Conservation (phyloP, 768 basidiomycete genomes). For the Rossbeevera mucosa region DNA sequence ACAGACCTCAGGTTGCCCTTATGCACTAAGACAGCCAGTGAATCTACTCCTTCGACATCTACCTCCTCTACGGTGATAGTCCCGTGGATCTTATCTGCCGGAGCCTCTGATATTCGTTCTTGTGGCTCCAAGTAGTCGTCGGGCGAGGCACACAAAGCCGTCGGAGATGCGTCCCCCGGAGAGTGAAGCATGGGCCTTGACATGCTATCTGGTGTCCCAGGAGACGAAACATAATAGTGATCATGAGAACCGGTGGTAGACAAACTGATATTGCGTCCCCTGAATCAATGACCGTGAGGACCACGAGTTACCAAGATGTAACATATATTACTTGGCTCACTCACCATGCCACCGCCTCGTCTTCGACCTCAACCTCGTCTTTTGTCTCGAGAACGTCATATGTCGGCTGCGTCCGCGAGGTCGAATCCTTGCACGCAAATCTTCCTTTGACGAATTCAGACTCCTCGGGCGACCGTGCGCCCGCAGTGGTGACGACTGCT, state of each 20-base stretch:
- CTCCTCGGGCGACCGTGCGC: neutral
- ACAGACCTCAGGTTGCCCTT: neutral
- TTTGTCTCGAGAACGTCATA: neutral
- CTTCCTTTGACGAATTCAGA: neutral
- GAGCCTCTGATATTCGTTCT: neutral
- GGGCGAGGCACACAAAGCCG: neutral
- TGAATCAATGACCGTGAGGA: neutral
- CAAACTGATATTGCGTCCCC: neutral
- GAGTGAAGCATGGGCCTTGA: neutral
- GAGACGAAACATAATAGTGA: neutral
- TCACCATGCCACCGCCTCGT: constrained; percentile 1
- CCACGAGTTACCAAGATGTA: neutral
- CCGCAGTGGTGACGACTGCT: neutral
- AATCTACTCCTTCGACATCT: neutral
- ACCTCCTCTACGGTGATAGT: neutral
- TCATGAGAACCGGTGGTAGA: neutral
- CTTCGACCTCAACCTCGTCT: neutral
- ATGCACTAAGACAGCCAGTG: neutral
- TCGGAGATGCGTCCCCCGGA: neutral
- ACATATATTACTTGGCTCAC: neutral
- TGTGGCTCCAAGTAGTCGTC: neutral
- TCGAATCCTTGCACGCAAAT: neutral
- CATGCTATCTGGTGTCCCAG: too few species aligned
- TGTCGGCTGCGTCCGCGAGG: neutral
- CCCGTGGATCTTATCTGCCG: neutral